phyloP scores from a whole-genome alignment of 2,329 filamentous ascomycete species.

The Lasiodiplodia gonubiensis region DNA sequence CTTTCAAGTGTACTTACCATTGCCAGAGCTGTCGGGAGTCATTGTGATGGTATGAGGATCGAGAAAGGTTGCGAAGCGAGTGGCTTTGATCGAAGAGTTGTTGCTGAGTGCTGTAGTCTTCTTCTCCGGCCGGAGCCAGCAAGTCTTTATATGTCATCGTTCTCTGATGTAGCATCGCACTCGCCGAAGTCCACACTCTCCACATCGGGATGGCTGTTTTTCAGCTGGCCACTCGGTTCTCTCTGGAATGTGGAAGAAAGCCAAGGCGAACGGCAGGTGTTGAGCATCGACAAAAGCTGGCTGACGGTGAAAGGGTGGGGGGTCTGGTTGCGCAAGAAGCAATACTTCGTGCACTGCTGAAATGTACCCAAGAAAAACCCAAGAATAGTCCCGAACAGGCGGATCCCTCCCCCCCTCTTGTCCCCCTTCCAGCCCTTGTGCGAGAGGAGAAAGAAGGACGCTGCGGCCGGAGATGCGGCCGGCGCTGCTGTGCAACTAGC shows the following conservation, averaged over 20 bases:
- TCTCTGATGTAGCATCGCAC: not conserved
- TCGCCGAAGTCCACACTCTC: slow-evolving; percentile 4
- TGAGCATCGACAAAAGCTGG: not conserved
- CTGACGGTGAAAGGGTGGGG: not conserved
- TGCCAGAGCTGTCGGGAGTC: slow-evolving; percentile 6
- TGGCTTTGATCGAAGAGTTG: not conserved
- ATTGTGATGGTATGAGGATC: not conserved
- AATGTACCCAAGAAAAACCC: not conserved
- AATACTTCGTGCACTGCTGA: slow-evolving; percentile 12
- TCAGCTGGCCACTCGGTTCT: slow-evolving; percentile 1
- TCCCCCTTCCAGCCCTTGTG: slow-evolving; percentile 2
- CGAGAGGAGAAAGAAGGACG: not conserved
- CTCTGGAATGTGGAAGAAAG: slow-evolving; percentile 4
- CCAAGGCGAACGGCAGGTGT: not conserved
- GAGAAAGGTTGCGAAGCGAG: not conserved
- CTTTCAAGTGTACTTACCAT: not conserved
- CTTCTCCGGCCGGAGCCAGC: not conserved
- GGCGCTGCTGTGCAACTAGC: not conserved
- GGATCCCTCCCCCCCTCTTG: not conserved
- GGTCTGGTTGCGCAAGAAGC: slow-evolving; percentile 1
- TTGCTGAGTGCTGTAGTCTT: not conserved
- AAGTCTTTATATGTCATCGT: not conserved
- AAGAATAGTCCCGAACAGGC: slow-evolving; percentile 8
- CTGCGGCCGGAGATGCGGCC: slow-evolving; percentile 4
- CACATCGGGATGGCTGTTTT: not conserved